Evolutionary conservation across 495 filamentous ascomycete genomes (phyloP).

Genomic region (Penicillium longicatenatum): DNA sequence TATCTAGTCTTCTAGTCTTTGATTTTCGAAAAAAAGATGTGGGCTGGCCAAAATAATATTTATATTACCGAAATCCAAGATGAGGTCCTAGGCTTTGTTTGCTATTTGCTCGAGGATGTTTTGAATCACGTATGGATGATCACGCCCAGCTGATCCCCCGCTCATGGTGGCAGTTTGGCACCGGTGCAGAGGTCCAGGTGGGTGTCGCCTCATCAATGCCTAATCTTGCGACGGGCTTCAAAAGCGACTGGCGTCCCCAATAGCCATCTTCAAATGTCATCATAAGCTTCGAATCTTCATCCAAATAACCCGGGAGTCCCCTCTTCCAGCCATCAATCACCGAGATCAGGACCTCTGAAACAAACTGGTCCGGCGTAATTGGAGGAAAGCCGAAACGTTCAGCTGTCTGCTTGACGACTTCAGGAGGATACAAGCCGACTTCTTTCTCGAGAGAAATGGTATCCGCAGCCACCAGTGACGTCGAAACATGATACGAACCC

Average conservation of each 20-base stretch:
- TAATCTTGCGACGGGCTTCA: conserved; percentile 29
- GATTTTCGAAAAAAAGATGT: not conserved
- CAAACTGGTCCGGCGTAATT: conserved; percentile 23
- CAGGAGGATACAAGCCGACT: conserved; percentile 8
- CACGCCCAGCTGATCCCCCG: not conserved
- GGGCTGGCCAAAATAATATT: not conserved
- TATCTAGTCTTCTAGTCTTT: not conserved
- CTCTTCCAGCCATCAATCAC: conserved; percentile 35
- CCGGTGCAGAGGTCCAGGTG: conserved; percentile 25
- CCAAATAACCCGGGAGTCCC: conserved; percentile 25
- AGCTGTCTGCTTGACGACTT: conserved; percentile 2
- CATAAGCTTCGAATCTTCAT: conserved; percentile 28
- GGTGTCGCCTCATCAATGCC: conserved; percentile 26
- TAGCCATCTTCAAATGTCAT: conserved; percentile 23
- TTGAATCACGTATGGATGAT: not conserved
- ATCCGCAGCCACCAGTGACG: conserved; percentile 17
- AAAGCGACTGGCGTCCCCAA: conserved; percentile 24
- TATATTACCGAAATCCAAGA: not conserved
- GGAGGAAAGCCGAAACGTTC: not conserved
- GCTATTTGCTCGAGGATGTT: not conserved
- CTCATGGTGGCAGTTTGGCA: conserved; percentile 26
- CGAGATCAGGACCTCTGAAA: conserved; percentile 30
- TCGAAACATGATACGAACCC: conserved; percentile 29
- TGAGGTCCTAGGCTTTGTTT: not conserved
- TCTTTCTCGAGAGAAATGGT: conserved; percentile 7